phyloP scores from a whole-genome alignment of 768 basidiomycete species.

The Agaricus bisporus region DNA sequence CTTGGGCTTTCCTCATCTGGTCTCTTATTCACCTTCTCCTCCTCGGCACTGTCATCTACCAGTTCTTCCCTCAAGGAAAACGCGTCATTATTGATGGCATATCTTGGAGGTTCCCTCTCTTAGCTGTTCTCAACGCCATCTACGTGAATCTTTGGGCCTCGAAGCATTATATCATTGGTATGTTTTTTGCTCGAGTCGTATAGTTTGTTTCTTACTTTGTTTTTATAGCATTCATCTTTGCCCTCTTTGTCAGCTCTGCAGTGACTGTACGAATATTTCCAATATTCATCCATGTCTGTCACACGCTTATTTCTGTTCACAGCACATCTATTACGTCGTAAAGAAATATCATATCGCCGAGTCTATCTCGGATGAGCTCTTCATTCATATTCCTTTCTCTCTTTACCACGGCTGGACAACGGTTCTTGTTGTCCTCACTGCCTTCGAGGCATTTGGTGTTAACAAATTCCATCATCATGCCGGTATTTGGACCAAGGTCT shows the following conservation, averaged over 20 bases:
- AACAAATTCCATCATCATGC: constrained; percentile 57
- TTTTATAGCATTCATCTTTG: constrained; percentile 71
- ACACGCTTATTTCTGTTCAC: constrained; percentile 21
- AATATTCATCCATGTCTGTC: constrained; percentile 19
- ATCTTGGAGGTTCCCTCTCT: constrained; percentile 86
- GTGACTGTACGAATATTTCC: constrained; percentile 34
- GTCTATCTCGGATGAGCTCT: constrained; percentile 69
- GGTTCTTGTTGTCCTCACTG: constrained; percentile 74
- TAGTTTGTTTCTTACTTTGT: constrained; percentile 8
- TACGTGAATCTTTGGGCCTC: constrained; percentile 86
- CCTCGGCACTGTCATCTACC: constrained; percentile 87
- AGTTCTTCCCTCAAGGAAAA: constrained; percentile 77
- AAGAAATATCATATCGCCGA: constrained; percentile 78
- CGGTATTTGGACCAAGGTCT: constrained; percentile 90
- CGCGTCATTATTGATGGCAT: constrained; percentile 79
- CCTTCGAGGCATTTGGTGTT: constrained; percentile 86
- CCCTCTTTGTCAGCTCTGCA: constrained; percentile 79
- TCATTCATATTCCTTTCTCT: constrained; percentile 93
- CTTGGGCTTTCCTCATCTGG: constrained; percentile 92
- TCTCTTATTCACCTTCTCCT: constrained; percentile 86
- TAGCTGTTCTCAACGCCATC: constrained; percentile 81
- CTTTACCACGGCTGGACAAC: constrained; percentile 94
- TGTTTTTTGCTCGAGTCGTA: constrained; percentile 6
- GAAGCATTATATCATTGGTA: constrained; percentile 64
- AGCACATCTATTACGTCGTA: constrained; percentile 93